Evolutionary conservation across 2,329 filamentous ascomycete genomes (phyloP).

Genomic region (Hypomyces rosellus): DNA sequence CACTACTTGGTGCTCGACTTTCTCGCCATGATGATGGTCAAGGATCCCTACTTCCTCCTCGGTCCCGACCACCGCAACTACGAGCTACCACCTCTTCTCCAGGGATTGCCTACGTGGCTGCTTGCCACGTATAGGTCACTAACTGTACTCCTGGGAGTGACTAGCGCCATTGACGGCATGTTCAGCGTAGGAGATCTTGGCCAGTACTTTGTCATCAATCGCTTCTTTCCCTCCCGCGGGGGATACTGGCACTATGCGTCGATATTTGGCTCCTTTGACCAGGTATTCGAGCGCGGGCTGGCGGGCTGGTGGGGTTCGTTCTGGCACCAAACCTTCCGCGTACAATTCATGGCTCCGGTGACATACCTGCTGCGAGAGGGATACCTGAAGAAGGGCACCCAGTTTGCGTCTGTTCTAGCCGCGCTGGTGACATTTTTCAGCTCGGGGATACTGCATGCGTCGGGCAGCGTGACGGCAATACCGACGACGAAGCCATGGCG

Average conservation of each 20-base stretch:
- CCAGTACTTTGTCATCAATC: constrained; percentile 43
- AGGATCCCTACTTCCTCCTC: constrained; percentile 71
- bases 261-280: constrained; percentile 47
- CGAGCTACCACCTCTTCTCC: constrained; percentile 37
- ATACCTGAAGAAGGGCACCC: constrained; percentile 30
- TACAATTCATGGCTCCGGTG: constrained; percentile 59
- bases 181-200: constrained; percentile 55
- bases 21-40: constrained; percentile 60
- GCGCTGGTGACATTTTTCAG: constrained; percentile 48
- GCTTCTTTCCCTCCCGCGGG: constrained; percentile 44
- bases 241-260: constrained; percentile 50
- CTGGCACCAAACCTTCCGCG: constrained; percentile 90
- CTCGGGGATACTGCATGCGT: constrained; percentile 64
- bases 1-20: constrained; percentile 65
- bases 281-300: constrained; percentile 63
- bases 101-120: constrained; percentile 34
- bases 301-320: constrained; percentile 76
- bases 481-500: constrained; percentile 44
- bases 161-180: constrained; percentile 53
- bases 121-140: constrained; percentile 51
- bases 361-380: constrained; percentile 38
- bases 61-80: constrained; percentile 36
- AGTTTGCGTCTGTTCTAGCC: constrained; percentile 18
- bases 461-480: constrained; percentile 62
- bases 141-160: constrained; percentile 50